A percentile compares a stretch with the other conserved stretches of the same genome.
Evolutionary conservation across 2,329 filamentous ascomycete genomes (phyloP).

Genomic region (Epichloe gansuensis): DNA sequence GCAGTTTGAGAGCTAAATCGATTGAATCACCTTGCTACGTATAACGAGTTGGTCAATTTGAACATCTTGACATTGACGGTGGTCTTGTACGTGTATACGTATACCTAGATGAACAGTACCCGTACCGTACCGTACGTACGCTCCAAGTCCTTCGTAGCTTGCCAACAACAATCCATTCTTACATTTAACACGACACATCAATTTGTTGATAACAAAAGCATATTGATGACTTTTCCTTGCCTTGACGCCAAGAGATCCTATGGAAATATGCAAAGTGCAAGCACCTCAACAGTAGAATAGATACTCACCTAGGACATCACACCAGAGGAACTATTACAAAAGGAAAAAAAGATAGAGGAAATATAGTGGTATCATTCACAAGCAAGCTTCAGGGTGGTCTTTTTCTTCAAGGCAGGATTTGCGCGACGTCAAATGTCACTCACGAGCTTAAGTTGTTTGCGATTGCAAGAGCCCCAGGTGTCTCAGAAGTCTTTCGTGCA

Average conservation of each 20-base stretch:
- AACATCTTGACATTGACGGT: background rate
- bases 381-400: background rate
- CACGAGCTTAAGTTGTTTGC: conserved; percentile 9
- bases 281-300: background rate
- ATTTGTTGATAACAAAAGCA: background rate
- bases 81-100: no score
- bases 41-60: background rate
- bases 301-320: conserved; percentile 6
- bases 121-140: no score
- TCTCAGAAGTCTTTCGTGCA: conserved; percentile 15
- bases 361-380: background rate
- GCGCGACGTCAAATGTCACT: conserved; percentile 7
- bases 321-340: background rate
- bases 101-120: no score
- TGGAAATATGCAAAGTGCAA: background rate
- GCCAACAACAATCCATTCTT: no score
- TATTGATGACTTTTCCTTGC: conserved; percentile 4
- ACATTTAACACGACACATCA: background rate
- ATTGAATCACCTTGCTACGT: background rate
- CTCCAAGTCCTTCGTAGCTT: no score
- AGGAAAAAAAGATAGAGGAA: conserved; percentile 9
- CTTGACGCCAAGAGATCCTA: conserved; percentile 2
- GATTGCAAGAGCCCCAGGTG: conserved; percentile 22
- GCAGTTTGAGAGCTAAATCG: background rate
- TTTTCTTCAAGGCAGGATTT: background rate